phyloP scores from a whole-genome alignment of 2,329 filamentous ascomycete genomes.

The Metarhizium rileyi region DNA sequence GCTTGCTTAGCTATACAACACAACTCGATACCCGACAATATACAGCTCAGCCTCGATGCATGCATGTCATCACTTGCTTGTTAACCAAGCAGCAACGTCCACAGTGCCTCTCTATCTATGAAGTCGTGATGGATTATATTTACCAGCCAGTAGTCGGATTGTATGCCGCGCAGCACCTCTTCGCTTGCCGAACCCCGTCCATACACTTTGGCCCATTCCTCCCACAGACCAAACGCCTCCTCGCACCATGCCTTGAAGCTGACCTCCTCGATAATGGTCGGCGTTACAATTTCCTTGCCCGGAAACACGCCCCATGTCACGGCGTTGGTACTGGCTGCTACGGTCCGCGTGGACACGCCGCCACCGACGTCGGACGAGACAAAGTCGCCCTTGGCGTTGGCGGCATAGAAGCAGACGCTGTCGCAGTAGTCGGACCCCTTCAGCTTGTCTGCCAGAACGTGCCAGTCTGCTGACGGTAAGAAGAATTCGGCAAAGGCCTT shows the following conservation, averaged over 20 bases:
- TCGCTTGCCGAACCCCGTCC: conserved; percentile 62
- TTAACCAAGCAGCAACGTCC: conserved; percentile 50
- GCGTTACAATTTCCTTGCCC: conserved; percentile 90
- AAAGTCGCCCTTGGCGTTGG: conserved; percentile 70
- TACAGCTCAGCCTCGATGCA: neutral
- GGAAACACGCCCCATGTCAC: conserved; percentile 97
- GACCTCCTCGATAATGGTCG: conserved; percentile 92
- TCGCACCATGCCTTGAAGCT: conserved; percentile 91
- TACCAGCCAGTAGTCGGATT: conserved; percentile 73
- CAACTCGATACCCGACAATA: neutral
- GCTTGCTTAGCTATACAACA: neutral
- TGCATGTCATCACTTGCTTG: neutral
- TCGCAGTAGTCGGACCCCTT: conserved; percentile 47
- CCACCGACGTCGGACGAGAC: conserved; percentile 52
- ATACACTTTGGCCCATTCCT: conserved; percentile 87
- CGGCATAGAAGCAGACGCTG: conserved; percentile 78
- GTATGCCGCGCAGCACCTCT: conserved; percentile 56
- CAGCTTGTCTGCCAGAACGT: conserved; percentile 53
- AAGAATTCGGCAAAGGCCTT: conserved; percentile 99
- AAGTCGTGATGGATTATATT: conserved; percentile 82
- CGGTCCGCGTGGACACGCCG: conserved; percentile 21
- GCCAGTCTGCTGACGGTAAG: conserved; percentile 65
- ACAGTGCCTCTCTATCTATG: conserved; percentile 60
- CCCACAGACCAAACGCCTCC: conserved; percentile 93
- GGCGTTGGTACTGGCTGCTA: conserved; percentile 63